Conservation (phyloP, 2,329 filamentous ascomycete species). For the Trichoderma breve region DNA sequence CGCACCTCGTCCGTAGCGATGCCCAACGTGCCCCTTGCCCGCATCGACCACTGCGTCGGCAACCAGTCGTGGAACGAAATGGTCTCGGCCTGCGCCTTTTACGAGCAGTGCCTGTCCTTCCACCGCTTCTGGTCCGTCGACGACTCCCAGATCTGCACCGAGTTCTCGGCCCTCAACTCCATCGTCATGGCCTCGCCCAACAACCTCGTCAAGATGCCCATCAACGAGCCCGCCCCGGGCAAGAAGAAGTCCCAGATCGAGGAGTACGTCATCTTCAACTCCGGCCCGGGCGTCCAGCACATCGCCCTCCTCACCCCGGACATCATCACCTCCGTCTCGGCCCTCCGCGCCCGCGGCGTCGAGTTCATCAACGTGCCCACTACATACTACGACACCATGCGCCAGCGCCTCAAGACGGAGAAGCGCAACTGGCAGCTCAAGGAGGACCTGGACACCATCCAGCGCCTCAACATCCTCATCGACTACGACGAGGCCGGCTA, state of each 20-base stretch:
- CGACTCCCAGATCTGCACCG: conserved; percentile 87
- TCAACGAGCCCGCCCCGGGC: conserved; percentile 90
- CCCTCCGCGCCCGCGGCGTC: conserved; percentile 80
- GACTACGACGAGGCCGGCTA: conserved; percentile 95
- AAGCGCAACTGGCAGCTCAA: conserved; percentile 61
- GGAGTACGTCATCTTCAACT: conserved; percentile 88
- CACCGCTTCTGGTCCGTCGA: conserved; percentile 98
- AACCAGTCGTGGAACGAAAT: conserved; percentile 97
- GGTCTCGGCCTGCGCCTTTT: conserved; percentile 64
- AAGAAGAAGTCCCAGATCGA: conserved; percentile 94
- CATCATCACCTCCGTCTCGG: conserved; percentile 74
- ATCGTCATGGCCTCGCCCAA: conserved; percentile 88
- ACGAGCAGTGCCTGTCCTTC: conserved; percentile 86
- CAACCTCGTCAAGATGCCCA: conserved; percentile 93
- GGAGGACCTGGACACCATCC: conserved; percentile 76
- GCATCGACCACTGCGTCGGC: conserved; percentile 94
- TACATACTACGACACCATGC: conserved; percentile 83
- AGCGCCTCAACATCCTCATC: conserved; percentile 81
- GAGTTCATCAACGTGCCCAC: conserved; percentile 88
- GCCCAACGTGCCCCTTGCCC: conserved; percentile 64
- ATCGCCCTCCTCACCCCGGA: conserved; percentile 81
- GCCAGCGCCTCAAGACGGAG: conserved; percentile 65
- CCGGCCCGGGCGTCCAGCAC: conserved; percentile 87
- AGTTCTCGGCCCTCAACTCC: conserved; percentile 83
- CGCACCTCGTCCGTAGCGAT: conserved; percentile 43